Base-by-base conservation (phyloP, 2,329 filamentous ascomycete genomes). In the Neospermospora avenae region DNA sequence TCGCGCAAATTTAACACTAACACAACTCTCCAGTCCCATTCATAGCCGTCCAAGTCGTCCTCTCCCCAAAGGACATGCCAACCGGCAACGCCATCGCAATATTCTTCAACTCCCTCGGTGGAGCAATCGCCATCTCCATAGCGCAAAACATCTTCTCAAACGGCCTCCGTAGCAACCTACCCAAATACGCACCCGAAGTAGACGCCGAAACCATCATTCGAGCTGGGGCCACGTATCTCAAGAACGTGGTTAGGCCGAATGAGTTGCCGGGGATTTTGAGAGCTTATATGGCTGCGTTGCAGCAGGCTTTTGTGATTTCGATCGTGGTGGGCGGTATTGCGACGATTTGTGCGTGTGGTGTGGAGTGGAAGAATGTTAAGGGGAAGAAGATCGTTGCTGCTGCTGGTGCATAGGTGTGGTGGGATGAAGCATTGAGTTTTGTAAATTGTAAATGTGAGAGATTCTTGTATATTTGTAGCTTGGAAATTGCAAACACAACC, bases 41-140 rank as follows among this genome's bases (percentile, higher is more conserved):
- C 70, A 80, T 81, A 60, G 77, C 77, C 24, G 76, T 78, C 4
- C 79, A 81, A 62, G 70, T 83, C 0, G 79, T 82, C 0, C 74
- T 85, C 8, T 74, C 75, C 14, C 74, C 75, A 31, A 76, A 79
- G 16, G 82, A 86, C 58, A 75, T 86, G 41, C 77, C 82, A 4
- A 81, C 77, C 0, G 83, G 82, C 24, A 78, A 83, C 34, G 80
- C 83, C 13, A 78, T 82, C 63, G 78, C 77, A 48, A 82, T 85
- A 65, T 86, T 86, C 66, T 74, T 77, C 39, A 83, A 86, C 70
- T 83, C 83, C 63, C 76, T 86, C 2, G 84, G 83, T 13, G 82
- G 82, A 34, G 81, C 83, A 34, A 73, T 86, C 20, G 84, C 84
- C 61, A 80, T 84, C 3, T 79, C 82, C 1, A 80, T 84, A 22